These are phyloP conservation scores for Cercospora zeae-maydis DNA, from an alignment of 2,329 filamentous ascomycete species.

Conservation along the genomic window DNA sequence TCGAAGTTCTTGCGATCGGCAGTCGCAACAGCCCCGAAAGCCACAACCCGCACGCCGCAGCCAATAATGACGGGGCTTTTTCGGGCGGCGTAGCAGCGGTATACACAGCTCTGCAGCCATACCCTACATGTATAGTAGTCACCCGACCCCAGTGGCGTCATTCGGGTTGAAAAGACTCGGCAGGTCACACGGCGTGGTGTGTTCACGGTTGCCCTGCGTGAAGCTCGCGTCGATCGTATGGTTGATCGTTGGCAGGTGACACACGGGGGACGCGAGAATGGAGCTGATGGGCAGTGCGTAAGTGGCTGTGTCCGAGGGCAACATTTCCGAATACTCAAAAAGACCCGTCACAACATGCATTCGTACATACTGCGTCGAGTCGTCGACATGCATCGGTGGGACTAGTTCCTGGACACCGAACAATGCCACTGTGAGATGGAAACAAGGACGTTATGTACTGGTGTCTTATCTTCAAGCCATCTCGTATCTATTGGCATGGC, in stretches of 20 bases:
- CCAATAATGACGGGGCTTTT: not conserved
- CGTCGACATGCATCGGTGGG: not conserved
- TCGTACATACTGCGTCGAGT: not conserved
- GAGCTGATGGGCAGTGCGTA: not conserved
- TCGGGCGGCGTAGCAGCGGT: not conserved
- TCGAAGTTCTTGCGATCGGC: not conserved
- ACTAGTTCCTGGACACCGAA: not conserved
- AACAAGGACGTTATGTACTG: not conserved
- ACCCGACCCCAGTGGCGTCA: not conserved
- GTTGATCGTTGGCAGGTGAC: not conserved
- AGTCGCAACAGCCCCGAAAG: not conserved
- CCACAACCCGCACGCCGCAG: not conserved
- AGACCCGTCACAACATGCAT: not conserved
- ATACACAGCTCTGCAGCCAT: not conserved
- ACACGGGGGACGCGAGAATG: not conserved
- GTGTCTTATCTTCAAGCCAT: not conserved
- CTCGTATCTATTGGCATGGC: constrained; percentile 4
- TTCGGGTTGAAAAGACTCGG: not conserved
- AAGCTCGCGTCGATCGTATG: not conserved
- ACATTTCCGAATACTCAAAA: not conserved
- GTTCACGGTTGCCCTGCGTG: not conserved
- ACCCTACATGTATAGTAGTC: not conserved
- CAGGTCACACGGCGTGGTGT: constrained; percentile 4
- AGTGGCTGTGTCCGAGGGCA: not conserved
- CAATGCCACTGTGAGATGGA: not conserved